Conservation (phyloP, 1,284 basidiomycete genomes). For the Sporisorium iseilematis-ciliati region DNA sequence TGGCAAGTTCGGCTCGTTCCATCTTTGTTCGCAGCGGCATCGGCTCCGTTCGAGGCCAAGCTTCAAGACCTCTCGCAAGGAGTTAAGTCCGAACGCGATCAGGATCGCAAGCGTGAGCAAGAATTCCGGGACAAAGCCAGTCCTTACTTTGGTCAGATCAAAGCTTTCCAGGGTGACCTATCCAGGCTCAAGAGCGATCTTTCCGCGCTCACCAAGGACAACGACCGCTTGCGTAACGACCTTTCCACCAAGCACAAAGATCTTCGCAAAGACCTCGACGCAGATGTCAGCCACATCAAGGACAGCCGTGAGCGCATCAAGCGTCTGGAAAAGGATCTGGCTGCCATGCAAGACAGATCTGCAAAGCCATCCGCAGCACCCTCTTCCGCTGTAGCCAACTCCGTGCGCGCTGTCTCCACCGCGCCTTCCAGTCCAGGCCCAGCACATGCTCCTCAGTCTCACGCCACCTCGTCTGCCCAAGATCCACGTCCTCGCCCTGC, state of each 20-base stretch:
- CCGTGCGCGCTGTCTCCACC: slow-evolving; percentile 1
- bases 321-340: slow-evolving; percentile 7
- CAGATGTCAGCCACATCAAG: slow-evolving; percentile 30
- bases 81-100: slow-evolving; percentile 10
- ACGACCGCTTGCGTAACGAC: slow-evolving; percentile 13
- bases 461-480: slow-evolving; percentile 7
- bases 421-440: slow-evolving; percentile 16
- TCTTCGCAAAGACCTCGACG: slow-evolving; percentile 27
- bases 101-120: slow-evolving; percentile 14
- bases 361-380: background rate
- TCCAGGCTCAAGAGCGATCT: slow-evolving; percentile 17
- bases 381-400: background rate
- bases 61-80: slow-evolving; percentile 15
- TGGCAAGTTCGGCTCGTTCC: slow-evolving; percentile 13
- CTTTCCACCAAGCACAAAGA: slow-evolving; percentile 2
- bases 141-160: slow-evolving; percentile 1
- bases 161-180: slow-evolving; percentile 21
- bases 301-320: slow-evolving; percentile 20
- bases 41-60: slow-evolving; percentile 11
- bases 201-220: slow-evolving; percentile 11
- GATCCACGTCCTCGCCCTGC: slow-evolving; percentile 15
- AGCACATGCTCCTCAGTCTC: background rate
- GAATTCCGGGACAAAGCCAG: slow-evolving; percentile 2
- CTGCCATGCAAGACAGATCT: background rate
- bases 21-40: background rate